Conservation (phyloP, 192 early-diverging fungal species). For the Coemansia sp. region DNA sequence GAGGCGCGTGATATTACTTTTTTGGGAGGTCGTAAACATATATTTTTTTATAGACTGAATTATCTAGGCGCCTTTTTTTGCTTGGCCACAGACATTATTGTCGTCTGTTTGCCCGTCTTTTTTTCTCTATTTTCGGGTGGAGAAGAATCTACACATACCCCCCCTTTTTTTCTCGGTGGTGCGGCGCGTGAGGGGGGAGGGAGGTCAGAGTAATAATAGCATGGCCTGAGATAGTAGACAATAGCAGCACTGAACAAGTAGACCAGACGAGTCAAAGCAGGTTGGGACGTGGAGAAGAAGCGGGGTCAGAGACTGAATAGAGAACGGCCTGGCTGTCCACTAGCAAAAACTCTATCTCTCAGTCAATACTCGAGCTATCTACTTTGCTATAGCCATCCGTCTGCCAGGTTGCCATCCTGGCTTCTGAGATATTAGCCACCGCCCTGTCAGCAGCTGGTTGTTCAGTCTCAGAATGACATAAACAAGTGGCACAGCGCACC, state of each 20-base stretch:
- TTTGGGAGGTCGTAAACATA: neutral
- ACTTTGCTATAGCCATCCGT: too few species aligned
- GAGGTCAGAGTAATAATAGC: constrained; percentile 4
- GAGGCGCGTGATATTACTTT: constrained; percentile 8
- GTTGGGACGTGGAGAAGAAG: neutral
- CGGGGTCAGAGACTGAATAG: neutral
- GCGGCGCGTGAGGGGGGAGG: neutral
- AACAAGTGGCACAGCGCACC: neutral
- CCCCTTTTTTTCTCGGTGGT: neutral
- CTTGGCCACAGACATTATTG: neutral
- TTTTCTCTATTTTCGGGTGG: neutral
- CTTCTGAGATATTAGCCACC: neutral
- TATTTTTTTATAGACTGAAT: neutral
- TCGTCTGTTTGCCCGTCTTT: neutral
- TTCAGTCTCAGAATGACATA: neutral
- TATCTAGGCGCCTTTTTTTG: neutral
- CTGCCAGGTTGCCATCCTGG: neutral
- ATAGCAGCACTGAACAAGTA: neutral
- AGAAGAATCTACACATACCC: neutral
- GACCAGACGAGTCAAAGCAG: neutral
- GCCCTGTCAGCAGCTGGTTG: neutral
- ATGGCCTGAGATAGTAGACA: neutral
- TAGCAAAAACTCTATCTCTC: neutral
- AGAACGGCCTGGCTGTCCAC: neutral
- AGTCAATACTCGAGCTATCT: neutral